Evolutionary conservation across 495 filamentous ascomycete genomes (phyloP).

Genomic region (Pyrenula massariospora): DNA sequence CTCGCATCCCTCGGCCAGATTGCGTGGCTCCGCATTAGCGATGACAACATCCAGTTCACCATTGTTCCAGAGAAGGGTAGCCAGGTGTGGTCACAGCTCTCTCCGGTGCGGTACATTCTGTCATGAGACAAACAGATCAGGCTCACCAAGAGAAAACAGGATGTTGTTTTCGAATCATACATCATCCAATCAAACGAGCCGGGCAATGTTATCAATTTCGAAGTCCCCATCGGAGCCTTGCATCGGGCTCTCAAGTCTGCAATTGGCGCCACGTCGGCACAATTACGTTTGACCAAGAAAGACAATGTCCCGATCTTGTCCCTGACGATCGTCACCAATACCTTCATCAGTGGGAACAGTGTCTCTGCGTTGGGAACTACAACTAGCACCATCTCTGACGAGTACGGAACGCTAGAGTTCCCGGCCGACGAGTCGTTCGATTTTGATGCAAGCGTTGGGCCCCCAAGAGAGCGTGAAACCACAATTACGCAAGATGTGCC

Average conservation of each 20-base stretch:
- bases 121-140: too few relatives aligned
- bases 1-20: slow-evolving; percentile 80
- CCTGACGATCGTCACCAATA: slow-evolving; percentile 68
- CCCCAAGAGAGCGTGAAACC: slow-evolving; percentile 57
- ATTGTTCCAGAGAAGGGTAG: slow-evolving; percentile 87
- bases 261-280: slow-evolving; percentile 59
- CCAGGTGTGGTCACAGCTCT: slow-evolving; percentile 75
- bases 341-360: slow-evolving; percentile 26
- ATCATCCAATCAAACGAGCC: slow-evolving; percentile 68
- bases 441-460: slow-evolving; percentile 22
- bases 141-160: slow-evolving; percentile 22
- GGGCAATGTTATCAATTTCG: slow-evolving; percentile 85
- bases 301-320: slow-evolving; percentile 72
- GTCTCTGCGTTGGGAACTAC: slow-evolving; percentile 12
- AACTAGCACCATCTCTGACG: neutral
- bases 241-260: slow-evolving; percentile 81
- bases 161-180: slow-evolving; percentile 78
- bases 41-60: slow-evolving; percentile 81
- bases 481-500: slow-evolving; percentile 93
- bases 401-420: slow-evolving; percentile 25
- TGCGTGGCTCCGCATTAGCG: slow-evolving; percentile 85
- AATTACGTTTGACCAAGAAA: slow-evolving; percentile 84
- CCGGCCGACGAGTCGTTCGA: slow-evolving; percentile 31
- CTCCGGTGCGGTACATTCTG: slow-evolving; percentile 40
- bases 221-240: slow-evolving; percentile 71